Base-by-base conservation (phyloP, 257 asterid genomes). In the Nyctanthes arbortristis region DNA sequence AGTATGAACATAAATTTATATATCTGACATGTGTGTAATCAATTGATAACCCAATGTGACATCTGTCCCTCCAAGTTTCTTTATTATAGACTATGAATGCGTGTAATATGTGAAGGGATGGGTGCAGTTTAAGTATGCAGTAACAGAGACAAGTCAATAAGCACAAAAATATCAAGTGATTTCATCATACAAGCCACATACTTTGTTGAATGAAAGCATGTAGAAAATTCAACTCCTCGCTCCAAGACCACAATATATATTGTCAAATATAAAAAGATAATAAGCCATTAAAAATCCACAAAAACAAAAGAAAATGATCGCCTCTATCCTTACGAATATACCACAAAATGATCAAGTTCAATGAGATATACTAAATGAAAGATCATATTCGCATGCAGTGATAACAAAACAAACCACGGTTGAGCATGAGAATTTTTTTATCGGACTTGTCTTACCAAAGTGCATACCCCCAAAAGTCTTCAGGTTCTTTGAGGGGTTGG, bases 401-500 rank as follows among this genome's bases (percentile, higher is more conserved):
- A 45, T n/a, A n/a, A n/a, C n/a, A n/a, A n/a, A n/a, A 7, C n/a
- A 45, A 45, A 45, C 55, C 55, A 45, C 11, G 25, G 3, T 24
- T 0, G 22, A 45, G 6, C n/a, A 61, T 16, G 30, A 36, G 27
- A 67, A 35, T 10, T n/a, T n/a, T n/a, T n/a, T n/a, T n/a, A n/a
- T n/a, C n/a, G 36, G 36, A 45, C 55, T n/a, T 11, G 5, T 12
- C 22, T 52, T 36, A 36, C 32, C 14, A 32, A 59, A 65, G 47
- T 12, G 31, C 27, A 28, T 14, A 11, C 28, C n/a, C n/a, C 28
- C 36, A 34, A 11, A 18, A 49, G 31, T 67, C 1, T 33, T 22
- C 39, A 70, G 67, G 22, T 45, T 69, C 43, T 74, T 30, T 2
- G 30, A 47, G 28, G 62, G 59, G 78, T 63, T 58, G 37, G 25